A percentile compares a stretch with the other conserved stretches of the same genome.
Conservation (phyloP, 768 basidiomycete species). For the Pisolithus tinctorius region DNA sequence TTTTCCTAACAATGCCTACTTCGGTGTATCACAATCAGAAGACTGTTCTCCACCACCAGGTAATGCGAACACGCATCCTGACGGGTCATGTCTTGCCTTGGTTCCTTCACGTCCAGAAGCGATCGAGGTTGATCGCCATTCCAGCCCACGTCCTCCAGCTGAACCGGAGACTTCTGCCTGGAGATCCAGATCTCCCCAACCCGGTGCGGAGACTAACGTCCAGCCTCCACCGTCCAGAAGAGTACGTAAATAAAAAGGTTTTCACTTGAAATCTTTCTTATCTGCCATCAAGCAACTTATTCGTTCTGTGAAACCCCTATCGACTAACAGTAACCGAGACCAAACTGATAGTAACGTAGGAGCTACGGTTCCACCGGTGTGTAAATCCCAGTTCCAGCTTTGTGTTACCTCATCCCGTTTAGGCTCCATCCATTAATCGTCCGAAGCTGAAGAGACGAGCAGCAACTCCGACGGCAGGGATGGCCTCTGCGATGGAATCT, state of each 20-base stretch:
- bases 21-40: slow-evolving; percentile 2
- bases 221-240: slow-evolving; percentile 22
- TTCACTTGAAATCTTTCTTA: background rate
- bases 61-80: slow-evolving; percentile 46
- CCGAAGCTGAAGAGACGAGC: slow-evolving; percentile 52
- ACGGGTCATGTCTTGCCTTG: slow-evolving; percentile 39
- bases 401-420: background rate
- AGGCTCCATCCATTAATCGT: slow-evolving; percentile 38
- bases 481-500: slow-evolving; percentile 11
- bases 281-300: slow-evolving; percentile 15
- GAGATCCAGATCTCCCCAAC: slow-evolving; percentile 12
- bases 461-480: slow-evolving; percentile 22
- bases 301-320: slow-evolving; percentile 15
- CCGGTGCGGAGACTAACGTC: slow-evolving; percentile 17
- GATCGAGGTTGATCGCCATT: background rate
- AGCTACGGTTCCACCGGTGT: slow-evolving; percentile 20
- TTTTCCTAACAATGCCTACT: background rate
- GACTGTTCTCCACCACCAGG: slow-evolving; percentile 37
- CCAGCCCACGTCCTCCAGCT: slow-evolving; percentile 7
- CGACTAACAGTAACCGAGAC: slow-evolving; percentile 7
- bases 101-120: background rate
- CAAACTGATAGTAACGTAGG: slow-evolving; percentile 4
- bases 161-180: slow-evolving; percentile 7
- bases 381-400: background rate
- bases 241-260: slow-evolving; percentile 13